Evolutionary conservation across 2,329 filamentous ascomycete genomes (phyloP).

Genomic region (Pseudogymnoascus sp.): DNA sequence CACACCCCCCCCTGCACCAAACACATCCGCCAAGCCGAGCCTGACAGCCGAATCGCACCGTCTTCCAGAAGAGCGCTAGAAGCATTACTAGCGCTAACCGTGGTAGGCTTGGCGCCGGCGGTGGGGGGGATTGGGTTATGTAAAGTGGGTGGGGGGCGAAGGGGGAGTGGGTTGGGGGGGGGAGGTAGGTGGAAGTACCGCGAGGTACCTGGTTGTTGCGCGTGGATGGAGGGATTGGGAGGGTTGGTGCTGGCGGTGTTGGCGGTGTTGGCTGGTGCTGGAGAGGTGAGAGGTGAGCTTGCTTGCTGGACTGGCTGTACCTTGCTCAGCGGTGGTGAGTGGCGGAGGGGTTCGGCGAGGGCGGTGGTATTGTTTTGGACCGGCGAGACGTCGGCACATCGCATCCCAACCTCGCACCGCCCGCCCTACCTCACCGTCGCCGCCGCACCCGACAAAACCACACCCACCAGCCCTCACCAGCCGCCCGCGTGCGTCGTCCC

Average conservation of each 20-base stretch:
- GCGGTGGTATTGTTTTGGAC: not conserved
- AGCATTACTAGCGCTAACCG: not conserved
- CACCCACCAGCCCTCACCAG: not conserved
- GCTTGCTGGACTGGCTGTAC: not conserved
- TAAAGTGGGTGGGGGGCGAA: not conserved
- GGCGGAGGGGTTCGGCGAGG: not conserved
- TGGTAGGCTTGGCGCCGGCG: not conserved
- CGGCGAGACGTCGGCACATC: not conserved
- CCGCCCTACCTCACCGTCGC: constrained; percentile 30
- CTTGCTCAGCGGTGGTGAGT: not conserved
- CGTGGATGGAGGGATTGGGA: not conserved
- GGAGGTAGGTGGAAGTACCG: not conserved
- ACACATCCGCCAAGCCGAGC: not conserved
- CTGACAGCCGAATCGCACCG: not conserved
- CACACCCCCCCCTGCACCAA: not conserved
- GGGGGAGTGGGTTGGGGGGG: not conserved
- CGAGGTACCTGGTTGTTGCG: not conserved
- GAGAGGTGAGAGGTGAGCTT: no score
- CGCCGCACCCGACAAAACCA: constrained; percentile 11
- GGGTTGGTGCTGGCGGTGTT: not conserved
- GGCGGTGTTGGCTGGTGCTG: no score
- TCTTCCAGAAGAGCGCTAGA: not conserved
- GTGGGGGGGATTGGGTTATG: not conserved
- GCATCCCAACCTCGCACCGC: constrained; percentile 27
- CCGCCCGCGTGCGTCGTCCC: not conserved